Evolutionary conservation across 306 rosid genomes (phyloP), one percentile per base, ranked within the genome.

Genomic region (Elaeagnus macrophylla): DNA sequence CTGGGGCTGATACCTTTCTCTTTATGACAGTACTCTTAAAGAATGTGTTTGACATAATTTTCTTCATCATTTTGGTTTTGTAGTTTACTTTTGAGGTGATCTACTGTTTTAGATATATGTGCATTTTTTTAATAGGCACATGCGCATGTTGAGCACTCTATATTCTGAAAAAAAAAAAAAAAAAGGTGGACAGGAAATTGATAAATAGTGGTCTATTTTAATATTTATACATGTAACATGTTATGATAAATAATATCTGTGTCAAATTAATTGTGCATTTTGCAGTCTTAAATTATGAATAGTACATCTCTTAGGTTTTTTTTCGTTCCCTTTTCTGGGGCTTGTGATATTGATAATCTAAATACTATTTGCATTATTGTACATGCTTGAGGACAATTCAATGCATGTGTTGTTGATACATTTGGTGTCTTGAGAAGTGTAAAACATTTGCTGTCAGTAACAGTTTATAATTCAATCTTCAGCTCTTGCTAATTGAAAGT

Each of bases 401-500:
- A 45, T 45, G 17, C 49, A n/a, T 45, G 49, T 44, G 14, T 6
- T 5, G 8, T 13, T 45, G 32, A 25, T 25, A 25, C 32, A 5
- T 25, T 25, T 25, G 32, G 32, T 25, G 2, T 25, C 25, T 20
- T 20, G 25, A 20, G 25, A 20, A 20, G 25, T 49, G 48, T 39
- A 19, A 10, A 38, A 9, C 2, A 20, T 10, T 25, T 37, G 39
- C 44, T 7, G 20, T 41, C 10, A 38, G 25, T 16, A 37, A 37
- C 55, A 19, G 37, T 45, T n/a, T 53, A 51, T 53, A 64, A 37
- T 43, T 12, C 39, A 64, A 13, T 46, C 38, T 46, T 3, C 10
- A 44, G 10, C 11, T 25, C 37, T 46, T 16, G 52, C 67, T 71
- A 46, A 68, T 59, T 47, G 25, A 19, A 51, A 57, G 8, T 65